Evolutionary conservation across 1,284 basidiomycete species (phyloP).

Genomic region (Cryptococcus floricola): DNA sequence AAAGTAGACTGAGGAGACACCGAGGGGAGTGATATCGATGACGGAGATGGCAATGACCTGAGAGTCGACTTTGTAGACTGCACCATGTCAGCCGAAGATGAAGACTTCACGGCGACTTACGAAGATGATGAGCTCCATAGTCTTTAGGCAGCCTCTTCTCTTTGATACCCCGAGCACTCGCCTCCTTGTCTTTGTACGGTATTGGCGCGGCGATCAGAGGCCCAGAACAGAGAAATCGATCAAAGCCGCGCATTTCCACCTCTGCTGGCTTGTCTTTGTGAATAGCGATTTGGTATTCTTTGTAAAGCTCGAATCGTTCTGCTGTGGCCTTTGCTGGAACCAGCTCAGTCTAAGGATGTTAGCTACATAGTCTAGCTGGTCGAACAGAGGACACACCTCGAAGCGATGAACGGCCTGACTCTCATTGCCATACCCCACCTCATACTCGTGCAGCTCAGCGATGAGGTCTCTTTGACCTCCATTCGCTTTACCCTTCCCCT

Average conservation of each 20-base stretch:
- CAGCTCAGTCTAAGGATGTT: constrained; percentile 58
- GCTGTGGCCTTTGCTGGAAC: constrained; percentile 69
- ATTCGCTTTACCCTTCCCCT: constrained; percentile 30
- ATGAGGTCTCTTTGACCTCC: constrained; percentile 27
- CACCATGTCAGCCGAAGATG: background rate
- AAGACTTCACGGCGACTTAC: constrained; percentile 17
- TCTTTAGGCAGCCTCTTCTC: constrained; percentile 58
- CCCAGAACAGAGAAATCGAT: constrained; percentile 71
- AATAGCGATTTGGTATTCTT: constrained; percentile 69
- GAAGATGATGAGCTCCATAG: constrained; percentile 80
- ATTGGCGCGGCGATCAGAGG: constrained; percentile 60
- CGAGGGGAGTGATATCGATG: constrained; percentile 82
- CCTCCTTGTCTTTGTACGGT: constrained; percentile 10
- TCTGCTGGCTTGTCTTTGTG: constrained; percentile 61
- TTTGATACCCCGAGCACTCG: constrained; percentile 22
- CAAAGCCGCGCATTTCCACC: constrained; percentile 58
- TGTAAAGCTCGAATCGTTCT: constrained; percentile 76
- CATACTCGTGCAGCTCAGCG: constrained; percentile 28
- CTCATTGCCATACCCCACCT: constrained; percentile 23
- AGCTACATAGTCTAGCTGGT: background rate
- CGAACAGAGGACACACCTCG: constrained; percentile 18
- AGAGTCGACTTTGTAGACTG: constrained; percentile 72
- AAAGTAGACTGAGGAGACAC: constrained; percentile 94
- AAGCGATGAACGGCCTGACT: constrained; percentile 24
- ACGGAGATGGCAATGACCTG: constrained; percentile 81